phyloP scores from a whole-genome alignment of 2,329 filamentous ascomycete species.

The Aspergillus amoenus region DNA sequence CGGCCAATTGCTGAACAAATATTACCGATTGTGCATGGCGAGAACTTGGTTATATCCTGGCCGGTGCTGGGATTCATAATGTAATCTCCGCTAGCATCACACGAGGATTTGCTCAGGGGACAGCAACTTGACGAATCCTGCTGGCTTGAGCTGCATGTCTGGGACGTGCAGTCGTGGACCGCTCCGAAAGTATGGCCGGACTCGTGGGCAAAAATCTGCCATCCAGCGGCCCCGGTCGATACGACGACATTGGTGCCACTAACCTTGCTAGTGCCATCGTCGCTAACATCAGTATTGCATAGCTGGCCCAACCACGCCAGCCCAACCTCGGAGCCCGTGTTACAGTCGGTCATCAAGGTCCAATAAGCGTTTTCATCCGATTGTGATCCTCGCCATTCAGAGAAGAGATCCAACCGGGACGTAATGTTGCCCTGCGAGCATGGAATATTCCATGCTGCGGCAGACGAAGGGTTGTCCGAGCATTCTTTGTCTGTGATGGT shows the following conservation, averaged over 20 bases:
- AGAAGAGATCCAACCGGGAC: conserved; percentile 82
- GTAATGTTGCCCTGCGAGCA: conserved; percentile 65
- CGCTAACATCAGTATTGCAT: conserved; percentile 60
- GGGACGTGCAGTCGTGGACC: conserved; percentile 80
- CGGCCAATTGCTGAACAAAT: conserved; percentile 83
- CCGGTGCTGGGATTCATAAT: conserved; percentile 96
- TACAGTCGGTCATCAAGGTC: conserved; percentile 81
- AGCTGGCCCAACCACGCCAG: conserved; percentile 91
- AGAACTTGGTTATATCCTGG: conserved; percentile 73
- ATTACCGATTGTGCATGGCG: conserved; percentile 85
- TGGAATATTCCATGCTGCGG: conserved; percentile 78
- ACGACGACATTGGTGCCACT: conserved; percentile 88
- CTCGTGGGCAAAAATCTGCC: conserved; percentile 96
- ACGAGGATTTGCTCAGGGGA: conserved; percentile 65
- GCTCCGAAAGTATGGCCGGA: conserved; percentile 93
- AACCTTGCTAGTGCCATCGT: conserved; percentile 65
- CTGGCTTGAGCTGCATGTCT: conserved; percentile 65
- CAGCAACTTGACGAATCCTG: conserved; percentile 72
- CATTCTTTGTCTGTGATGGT: conserved; percentile 75
- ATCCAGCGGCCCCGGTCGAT: conserved; percentile 76
- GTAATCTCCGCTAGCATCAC: conserved; percentile 74
- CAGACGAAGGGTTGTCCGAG: conserved; percentile 64
- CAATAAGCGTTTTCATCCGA: conserved; percentile 86
- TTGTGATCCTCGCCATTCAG: conserved; percentile 76
- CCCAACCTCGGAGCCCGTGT: conserved; percentile 80